phyloP scores from a whole-genome alignment of 2,329 filamentous ascomycete species.

The Cercospora zeae-maydis region DNA sequence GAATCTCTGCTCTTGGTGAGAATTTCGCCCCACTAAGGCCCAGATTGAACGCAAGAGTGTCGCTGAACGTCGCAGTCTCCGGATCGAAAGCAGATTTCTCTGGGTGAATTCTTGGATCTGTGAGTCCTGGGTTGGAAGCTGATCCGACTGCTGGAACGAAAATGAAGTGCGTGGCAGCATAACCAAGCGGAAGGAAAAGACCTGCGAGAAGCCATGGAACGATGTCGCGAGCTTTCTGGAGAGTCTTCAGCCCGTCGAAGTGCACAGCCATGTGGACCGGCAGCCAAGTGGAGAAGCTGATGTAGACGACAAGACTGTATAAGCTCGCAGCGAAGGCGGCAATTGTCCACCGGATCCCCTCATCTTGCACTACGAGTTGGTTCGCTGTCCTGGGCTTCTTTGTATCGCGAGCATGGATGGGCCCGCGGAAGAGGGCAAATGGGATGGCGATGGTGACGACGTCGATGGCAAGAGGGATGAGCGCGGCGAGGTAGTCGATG shows the following conservation, averaged over 20 bases:
- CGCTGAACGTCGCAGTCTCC: conserved; percentile 59
- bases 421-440: conserved; percentile 68
- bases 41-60: conserved; percentile 69
- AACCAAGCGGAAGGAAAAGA: conserved; percentile 64
- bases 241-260: conserved; percentile 67
- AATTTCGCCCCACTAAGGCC: conserved; percentile 60
- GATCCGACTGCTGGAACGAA: conserved; percentile 64
- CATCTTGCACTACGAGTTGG: conserved; percentile 55
- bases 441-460: conserved; percentile 66
- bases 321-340: conserved; percentile 66
- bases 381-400: conserved; percentile 45
- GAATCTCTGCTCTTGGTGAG: conserved; percentile 60
- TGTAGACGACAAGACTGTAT: conserved; percentile 69
- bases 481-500: conserved; percentile 59
- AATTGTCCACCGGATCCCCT: conserved; percentile 60
- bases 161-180: conserved; percentile 70
- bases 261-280: conserved; percentile 69
- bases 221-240: conserved; percentile 65
- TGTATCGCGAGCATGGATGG: conserved; percentile 60
- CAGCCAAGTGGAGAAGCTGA: conserved; percentile 66
- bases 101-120: conserved; percentile 21
- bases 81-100: conserved; percentile 61
- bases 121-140: conserved; percentile 28
- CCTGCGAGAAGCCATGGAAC: conserved; percentile 48
- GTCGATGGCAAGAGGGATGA: conserved; percentile 64